Conservation (phyloP, 768 basidiomycete species). For the Ramaria rubella region DNA sequence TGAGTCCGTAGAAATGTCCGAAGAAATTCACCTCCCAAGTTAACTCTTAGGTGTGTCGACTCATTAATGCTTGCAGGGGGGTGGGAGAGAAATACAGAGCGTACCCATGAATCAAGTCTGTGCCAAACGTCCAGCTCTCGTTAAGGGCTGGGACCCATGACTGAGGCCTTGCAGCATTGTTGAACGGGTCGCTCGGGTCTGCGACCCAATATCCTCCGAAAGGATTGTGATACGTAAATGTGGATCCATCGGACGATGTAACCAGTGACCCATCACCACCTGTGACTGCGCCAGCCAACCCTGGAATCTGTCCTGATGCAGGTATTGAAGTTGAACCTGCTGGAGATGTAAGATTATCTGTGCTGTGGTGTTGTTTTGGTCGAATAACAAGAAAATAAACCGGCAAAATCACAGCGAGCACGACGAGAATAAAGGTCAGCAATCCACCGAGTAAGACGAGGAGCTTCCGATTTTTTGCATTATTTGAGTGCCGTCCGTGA, state of each 20-base stretch:
- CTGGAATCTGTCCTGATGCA: not conserved
- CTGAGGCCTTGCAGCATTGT: constrained; percentile 66
- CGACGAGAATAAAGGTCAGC: constrained; percentile 9
- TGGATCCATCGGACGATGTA: constrained; percentile 57
- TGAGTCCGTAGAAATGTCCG: not conserved
- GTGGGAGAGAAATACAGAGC: not conserved
- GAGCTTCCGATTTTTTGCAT: not conserved
- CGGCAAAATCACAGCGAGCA: constrained; percentile 16
- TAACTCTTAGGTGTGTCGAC: not conserved
- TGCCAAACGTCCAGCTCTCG: constrained; percentile 63
- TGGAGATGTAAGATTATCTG: constrained; percentile 1
- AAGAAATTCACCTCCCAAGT: constrained; percentile 7
- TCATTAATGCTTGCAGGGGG: not conserved
- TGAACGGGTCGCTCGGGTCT: constrained; percentile 69
- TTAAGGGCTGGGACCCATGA: constrained; percentile 77
- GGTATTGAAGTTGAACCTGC: not conserved
- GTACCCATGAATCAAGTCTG: constrained; percentile 56
- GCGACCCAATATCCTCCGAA: constrained; percentile 69
- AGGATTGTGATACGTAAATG: constrained; percentile 69
- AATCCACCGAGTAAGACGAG: constrained; percentile 1
- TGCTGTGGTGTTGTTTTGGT: constrained; percentile 7
- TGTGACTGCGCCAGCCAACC: constrained; percentile 27
- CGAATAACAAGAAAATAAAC: constrained; percentile 18
- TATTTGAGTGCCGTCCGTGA: not conserved
- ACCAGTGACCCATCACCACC: constrained; percentile 70